phyloP scores from a whole-genome alignment of 371 early-diverging fungal species.

The Actinomortierella wolfii region DNA sequence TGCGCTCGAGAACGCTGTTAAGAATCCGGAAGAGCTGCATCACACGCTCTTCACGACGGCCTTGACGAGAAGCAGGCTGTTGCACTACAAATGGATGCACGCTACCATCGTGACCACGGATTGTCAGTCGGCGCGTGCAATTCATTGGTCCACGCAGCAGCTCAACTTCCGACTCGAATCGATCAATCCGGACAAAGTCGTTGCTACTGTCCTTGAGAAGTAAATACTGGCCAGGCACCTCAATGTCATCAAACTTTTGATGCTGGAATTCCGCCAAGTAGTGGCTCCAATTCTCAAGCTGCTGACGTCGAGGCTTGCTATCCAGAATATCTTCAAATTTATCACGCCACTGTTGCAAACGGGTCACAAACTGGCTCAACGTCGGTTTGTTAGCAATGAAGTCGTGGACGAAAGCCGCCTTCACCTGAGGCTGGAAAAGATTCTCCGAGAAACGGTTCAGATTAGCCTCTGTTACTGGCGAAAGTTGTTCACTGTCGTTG shows the following conservation, averaged over 20 bases:
- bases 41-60: constrained; percentile 92
- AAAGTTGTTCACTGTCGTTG: constrained; percentile 67
- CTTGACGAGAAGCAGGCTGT: constrained; percentile 85
- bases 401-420: constrained; percentile 86
- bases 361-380: constrained; percentile 79
- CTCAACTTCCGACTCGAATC: constrained; percentile 90
- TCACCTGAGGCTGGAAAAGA: constrained; percentile 66
- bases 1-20: constrained; percentile 80
- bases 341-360: constrained; percentile 87
- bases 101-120: constrained; percentile 92
- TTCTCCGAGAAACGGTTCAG: constrained; percentile 84
- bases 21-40: constrained; percentile 91
- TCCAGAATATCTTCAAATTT: constrained; percentile 86
- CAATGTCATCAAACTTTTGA: constrained; percentile 96
- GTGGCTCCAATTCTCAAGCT: constrained; percentile 84
- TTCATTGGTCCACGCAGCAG: constrained; percentile 78
- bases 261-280: constrained; percentile 97
- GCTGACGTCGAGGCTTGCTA: constrained; percentile 77
- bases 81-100: constrained; percentile 91
- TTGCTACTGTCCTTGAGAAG: constrained; percentile 81
- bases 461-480: constrained; percentile 81
- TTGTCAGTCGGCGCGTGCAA: constrained; percentile 78
- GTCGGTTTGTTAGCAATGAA: constrained; percentile 85
- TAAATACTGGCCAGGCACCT: constrained; percentile 97
- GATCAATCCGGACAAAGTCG: constrained; percentile 93